A percentile compares a stretch with the other conserved stretches of the same genome.
Conservation (phyloP, 2,329 filamentous ascomycete genomes). For the Rhinocladiella similis region DNA sequence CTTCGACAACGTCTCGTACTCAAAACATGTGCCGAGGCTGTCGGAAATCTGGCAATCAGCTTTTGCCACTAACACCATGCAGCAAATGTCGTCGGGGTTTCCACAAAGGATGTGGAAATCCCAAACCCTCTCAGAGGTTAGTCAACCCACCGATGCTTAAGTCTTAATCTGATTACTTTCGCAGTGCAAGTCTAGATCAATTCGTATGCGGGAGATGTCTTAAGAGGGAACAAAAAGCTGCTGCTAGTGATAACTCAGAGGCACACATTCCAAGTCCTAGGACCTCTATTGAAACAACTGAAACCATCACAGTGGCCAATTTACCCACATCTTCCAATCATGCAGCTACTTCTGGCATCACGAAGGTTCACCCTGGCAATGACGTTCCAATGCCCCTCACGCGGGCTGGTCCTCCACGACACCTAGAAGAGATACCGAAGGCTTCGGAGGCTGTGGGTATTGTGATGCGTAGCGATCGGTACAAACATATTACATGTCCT, state of each 20-base stretch:
- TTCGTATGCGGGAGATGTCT: conserved; percentile 25
- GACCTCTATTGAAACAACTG: neutral
- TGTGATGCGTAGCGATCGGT: conserved; percentile 5
- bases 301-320: neutral
- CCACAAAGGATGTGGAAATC: conserved; percentile 22
- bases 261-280: neutral
- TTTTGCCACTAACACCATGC: conserved; percentile 19
- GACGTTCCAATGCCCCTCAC: no score
- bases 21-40: conserved; percentile 20
- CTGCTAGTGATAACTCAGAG: neutral
- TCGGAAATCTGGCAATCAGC: conserved; percentile 12
- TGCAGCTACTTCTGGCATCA: neutral
- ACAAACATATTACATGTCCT: conserved; percentile 25
- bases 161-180: no score
- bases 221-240: neutral
- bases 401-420: no score
- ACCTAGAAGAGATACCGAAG: neutral
- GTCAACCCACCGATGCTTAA: neutral
- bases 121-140: conserved; percentile 20
- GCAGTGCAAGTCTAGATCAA: conserved; percentile 6
- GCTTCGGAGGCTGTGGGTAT: neutral
- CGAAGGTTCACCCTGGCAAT: no score
- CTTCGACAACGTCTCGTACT: conserved; percentile 11
- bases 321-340: no score
- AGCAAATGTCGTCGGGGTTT: conserved; percentile 18